These are phyloP conservation scores for Podospora conica DNA, from an alignment of 495 filamentous ascomycete genomes.

Conservation along the genomic window DNA sequence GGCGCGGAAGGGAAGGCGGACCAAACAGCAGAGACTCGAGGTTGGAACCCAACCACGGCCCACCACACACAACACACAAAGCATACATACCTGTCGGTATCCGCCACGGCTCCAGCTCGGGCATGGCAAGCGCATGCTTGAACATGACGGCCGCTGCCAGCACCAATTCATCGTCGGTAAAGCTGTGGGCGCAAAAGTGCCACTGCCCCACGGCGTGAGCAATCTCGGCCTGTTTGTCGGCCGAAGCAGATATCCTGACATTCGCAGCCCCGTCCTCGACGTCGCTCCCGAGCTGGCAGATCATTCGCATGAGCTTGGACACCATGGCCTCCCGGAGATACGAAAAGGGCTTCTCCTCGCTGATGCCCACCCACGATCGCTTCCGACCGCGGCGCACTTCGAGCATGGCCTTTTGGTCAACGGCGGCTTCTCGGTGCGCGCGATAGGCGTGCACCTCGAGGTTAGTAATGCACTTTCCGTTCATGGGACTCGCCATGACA, in stretches of 20 bases:
- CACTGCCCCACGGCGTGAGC: slow-evolving; percentile 69
- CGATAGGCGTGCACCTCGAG: slow-evolving; percentile 79
- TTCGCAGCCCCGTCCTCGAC: slow-evolving; percentile 35
- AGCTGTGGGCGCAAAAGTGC: slow-evolving; percentile 84
- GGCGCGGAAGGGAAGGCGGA: slow-evolving; percentile 7
- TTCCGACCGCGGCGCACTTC: slow-evolving; percentile 65
- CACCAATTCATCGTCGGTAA: slow-evolving; percentile 81
- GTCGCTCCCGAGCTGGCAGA: slow-evolving; percentile 63
- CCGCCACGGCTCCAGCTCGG: slow-evolving; percentile 72
- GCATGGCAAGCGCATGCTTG: slow-evolving; percentile 77
- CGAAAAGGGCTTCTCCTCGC: slow-evolving; percentile 78
- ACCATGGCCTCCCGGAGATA: slow-evolving; percentile 85
- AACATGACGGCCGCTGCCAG: slow-evolving; percentile 76
- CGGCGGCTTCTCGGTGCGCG: slow-evolving; percentile 61
- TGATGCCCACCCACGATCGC: slow-evolving; percentile 87
- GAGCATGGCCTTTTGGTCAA: slow-evolving; percentile 60
- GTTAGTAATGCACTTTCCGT: slow-evolving; percentile 60
- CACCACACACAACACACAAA: not conserved
- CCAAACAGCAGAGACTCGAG: not conserved
- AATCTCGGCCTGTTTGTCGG: slow-evolving; percentile 55
- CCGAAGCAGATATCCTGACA: slow-evolving; percentile 43
- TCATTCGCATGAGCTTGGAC: slow-evolving; percentile 82
- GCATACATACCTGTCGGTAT: slow-evolving; percentile 61
- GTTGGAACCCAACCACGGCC: not conserved
- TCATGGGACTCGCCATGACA: slow-evolving; percentile 71